Evolutionary conservation across 768 basidiomycete genomes (phyloP).

Genomic region (Boletus tomentosulus): DNA sequence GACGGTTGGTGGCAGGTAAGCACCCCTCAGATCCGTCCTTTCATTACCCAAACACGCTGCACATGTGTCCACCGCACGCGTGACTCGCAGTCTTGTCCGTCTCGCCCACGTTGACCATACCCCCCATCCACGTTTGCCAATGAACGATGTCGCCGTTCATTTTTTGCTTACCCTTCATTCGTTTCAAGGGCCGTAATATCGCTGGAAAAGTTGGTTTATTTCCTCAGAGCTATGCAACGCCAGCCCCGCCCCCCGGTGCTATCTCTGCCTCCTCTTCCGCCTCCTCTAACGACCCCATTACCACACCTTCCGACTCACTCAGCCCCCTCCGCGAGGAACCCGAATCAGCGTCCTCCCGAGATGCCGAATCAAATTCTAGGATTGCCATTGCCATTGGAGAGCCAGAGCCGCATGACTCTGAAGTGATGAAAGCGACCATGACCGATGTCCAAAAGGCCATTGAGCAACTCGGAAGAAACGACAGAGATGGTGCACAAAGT

Average conservation of each 20-base stretch:
- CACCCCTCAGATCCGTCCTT: neutral
- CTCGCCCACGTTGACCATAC: constrained; percentile 4
- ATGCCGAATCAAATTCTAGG: constrained; percentile 21
- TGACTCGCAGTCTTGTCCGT: constrained; percentile 4
- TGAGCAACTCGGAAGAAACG: constrained; percentile 69
- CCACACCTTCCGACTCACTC: constrained; percentile 27
- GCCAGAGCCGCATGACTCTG: constrained; percentile 33
- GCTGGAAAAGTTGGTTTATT: constrained; percentile 86
- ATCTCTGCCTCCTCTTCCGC: constrained; percentile 26
- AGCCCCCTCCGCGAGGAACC: constrained; percentile 47
- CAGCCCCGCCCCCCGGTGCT: constrained; percentile 40
- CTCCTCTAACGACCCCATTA: constrained; percentile 21
- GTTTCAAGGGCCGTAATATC: constrained; percentile 70
- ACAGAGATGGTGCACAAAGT: constrained; percentile 57
- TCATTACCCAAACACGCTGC: constrained; percentile 9
- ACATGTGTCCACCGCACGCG: constrained; percentile 3
- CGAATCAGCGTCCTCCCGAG: constrained; percentile 35
- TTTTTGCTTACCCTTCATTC: constrained; percentile 19
- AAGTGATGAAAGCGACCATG: constrained; percentile 83
- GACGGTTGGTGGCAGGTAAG: constrained; percentile 95
- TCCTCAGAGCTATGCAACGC: constrained; percentile 82
- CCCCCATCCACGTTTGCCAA: constrained; percentile 12
- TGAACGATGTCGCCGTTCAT: constrained; percentile 22
- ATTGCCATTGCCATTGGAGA: constrained; percentile 26
- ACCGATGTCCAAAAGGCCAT: constrained; percentile 90